These are phyloP conservation scores for Schizosaccharomyces cryophilus DNA, from an alignment of 805 yeast genomes.

Conservation along the genomic window DNA sequence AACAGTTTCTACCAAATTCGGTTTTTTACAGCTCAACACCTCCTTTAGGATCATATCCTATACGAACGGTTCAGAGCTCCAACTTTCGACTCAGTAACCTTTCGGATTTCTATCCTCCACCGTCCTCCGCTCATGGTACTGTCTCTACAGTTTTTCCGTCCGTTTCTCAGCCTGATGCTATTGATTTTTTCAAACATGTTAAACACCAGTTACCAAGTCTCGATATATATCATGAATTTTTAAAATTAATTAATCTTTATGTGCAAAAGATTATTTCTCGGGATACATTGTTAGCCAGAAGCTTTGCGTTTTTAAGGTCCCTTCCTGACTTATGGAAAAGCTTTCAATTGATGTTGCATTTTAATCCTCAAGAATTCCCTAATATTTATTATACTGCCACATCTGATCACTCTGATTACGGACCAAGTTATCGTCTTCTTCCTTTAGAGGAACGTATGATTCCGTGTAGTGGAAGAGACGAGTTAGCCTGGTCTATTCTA, in stretches of 20 bases:
- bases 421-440: constrained; percentile 68
- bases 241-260: constrained; percentile 65
- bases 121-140: background rate
- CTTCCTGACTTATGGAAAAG: constrained; percentile 39
- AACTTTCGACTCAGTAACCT: background rate
- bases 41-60: background rate
- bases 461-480: constrained; percentile 97
- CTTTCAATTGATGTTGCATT: background rate
- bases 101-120: background rate
- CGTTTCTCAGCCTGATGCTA: background rate
- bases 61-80: background rate
- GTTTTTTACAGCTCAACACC: background rate
- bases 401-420: constrained; percentile 24
- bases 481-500: constrained; percentile 95
- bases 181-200: constrained; percentile 48
- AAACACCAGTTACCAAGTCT: constrained; percentile 71
- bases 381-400: constrained; percentile 11
- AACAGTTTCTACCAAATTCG: background rate
- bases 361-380: constrained; percentile 23
- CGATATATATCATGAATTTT: constrained; percentile 73
- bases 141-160: no score
- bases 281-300: constrained; percentile 54
- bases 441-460: constrained; percentile 85
- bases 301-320: constrained; percentile 63
- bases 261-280: constrained; percentile 80